Base-by-base conservation (phyloP, 805 yeast species). In the Schwanniomyces sp. region DNA sequence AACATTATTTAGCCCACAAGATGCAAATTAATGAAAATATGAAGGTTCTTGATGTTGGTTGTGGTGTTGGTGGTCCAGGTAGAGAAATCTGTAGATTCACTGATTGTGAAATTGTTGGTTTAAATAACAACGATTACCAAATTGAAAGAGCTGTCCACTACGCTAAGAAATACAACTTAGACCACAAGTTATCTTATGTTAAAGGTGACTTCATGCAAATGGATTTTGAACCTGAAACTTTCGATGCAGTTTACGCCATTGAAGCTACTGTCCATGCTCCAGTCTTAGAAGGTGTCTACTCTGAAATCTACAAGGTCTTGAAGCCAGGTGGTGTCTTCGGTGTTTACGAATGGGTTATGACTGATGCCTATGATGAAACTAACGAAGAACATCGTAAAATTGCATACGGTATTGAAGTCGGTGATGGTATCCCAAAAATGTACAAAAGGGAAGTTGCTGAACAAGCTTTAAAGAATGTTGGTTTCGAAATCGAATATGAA, bases 51-150 rank as follows among this genome's bases (percentile, higher is more conserved):
- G 99, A 92, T 66, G 99, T 92, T 48, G 99, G 99, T 41, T 94
- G 99, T 76, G 99, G 99, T 79, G 96, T 92, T 60, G 99, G 99
- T 66, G 99, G 99, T 38, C 99, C 99, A 61, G 97, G 96, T 18
- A 86, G 97, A 70, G 97, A 94, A 75, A 92, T 92, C 62, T 79
- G 86, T 51, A 83, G 96, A 66, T 92, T 92, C 77, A 86, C 98
- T 44, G 90, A 86, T 61, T 86, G 91, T 73, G 74, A 81, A 59
- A 78, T 92, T 65, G 88, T 88, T 52, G 99, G 99, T 44, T 79
- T 92, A 61, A 92, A 92, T 78, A 92, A 94, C 79, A 94, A 94
- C 68, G 99, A 94, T 72, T 94, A 94, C 76, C 96, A 94, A 78
- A 86, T 92, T 60, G 91, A 85, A 63, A 88, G 95, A 67, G 98